These are phyloP conservation scores for Syncephalastrum sp. DNA, from an alignment of 371 early-diverging fungal genomes.

Conservation along the genomic window DNA sequence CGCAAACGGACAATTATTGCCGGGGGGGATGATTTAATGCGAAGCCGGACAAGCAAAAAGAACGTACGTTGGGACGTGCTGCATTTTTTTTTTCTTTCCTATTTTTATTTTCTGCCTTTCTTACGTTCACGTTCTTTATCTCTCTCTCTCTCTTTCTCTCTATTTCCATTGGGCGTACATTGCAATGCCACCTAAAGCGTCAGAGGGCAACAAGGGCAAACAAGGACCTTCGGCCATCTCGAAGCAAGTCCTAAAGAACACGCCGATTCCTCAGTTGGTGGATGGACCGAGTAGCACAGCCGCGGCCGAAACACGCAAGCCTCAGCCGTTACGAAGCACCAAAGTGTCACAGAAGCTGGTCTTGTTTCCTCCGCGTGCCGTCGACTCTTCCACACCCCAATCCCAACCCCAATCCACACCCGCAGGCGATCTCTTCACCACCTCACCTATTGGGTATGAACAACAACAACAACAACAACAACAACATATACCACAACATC, in stretches of 20 bases:
- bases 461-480: constrained; percentile 8
- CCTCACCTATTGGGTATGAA: constrained; percentile 9
- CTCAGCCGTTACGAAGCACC: constrained; percentile 76
- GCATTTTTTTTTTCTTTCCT: neutral
- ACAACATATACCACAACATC: neutral
- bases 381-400: constrained; percentile 9
- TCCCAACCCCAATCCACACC: neutral
- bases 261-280: constrained; percentile 32
- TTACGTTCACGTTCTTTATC: neutral
- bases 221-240: constrained; percentile 30
- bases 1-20: neutral
- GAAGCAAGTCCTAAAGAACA: constrained; percentile 38
- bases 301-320: constrained; percentile 30
- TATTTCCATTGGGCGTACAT: neutral
- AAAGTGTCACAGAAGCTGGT: constrained; percentile 90
- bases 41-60: too few relatives aligned
- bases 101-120: neutral
- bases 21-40: too few relatives aligned
- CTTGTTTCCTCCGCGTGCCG: constrained; percentile 74
- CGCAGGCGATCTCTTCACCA: constrained; percentile 9
- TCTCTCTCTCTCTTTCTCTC: neutral
- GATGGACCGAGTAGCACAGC: neutral
- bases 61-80: neutral
- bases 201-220: neutral
- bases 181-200: neutral